A percentile compares a stretch with the other conserved stretches of the same genome.
phyloP scores from a whole-genome alignment of 306 rosid species.

The Prunus mongolica region DNA sequence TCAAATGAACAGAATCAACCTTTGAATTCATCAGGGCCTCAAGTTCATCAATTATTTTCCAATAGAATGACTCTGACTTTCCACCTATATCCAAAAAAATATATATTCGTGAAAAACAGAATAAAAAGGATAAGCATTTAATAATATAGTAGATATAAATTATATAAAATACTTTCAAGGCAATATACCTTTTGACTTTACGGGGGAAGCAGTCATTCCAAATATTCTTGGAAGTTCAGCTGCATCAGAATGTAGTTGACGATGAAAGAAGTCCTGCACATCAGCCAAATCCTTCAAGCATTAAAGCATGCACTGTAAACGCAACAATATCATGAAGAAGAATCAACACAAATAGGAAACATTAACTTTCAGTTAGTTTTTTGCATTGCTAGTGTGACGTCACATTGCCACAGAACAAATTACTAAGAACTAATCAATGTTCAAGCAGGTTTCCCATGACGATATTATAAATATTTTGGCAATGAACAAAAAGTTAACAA shows the following conservation, averaged over 20 bases:
- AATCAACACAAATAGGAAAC: neutral
- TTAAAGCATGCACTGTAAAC: conserved; percentile 6
- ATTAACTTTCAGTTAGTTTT: neutral
- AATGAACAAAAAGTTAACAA: neutral
- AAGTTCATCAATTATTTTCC: conserved; percentile 50
- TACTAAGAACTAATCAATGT: neutral
- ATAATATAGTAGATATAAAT: neutral
- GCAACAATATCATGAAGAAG: conserved; percentile 2
- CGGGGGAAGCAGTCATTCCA: conserved; percentile 94
- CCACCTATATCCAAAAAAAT: conserved; percentile 42
- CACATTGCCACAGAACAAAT: neutral
- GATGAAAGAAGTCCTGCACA: conserved; percentile 79
- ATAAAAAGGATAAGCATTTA: neutral
- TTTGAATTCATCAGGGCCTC: conserved; percentile 72
- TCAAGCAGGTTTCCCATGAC: neutral
- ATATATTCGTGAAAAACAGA: neutral
- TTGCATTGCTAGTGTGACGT: neutral
- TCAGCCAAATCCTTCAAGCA: conserved; percentile 11
- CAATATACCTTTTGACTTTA: conserved; percentile 70
- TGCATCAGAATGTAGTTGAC: conserved; percentile 28
- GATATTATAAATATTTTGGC: neutral
- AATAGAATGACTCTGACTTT: conserved; percentile 27
- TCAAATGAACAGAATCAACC: conserved; percentile 42
- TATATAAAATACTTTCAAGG: neutral
- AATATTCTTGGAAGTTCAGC: conserved; percentile 65